These are phyloP conservation scores for Hippophae rhamnoides DNA, from an alignment of 306 rosid genomes.

Conservation along the genomic window DNA sequence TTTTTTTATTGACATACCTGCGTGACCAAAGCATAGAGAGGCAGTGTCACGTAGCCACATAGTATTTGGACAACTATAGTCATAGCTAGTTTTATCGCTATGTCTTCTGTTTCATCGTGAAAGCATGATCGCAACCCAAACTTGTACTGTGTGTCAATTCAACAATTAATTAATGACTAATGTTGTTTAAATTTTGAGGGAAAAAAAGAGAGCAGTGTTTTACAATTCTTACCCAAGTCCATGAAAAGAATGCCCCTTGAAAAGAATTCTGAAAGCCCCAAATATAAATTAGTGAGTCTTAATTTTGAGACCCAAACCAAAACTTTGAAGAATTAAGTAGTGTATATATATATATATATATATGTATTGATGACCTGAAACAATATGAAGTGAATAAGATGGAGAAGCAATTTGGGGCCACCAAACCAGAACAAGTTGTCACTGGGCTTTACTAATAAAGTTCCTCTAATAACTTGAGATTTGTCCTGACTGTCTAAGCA, in stretches of 20 bases:
- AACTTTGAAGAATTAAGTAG: background rate
- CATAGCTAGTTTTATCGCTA: slow-evolving; percentile 30
- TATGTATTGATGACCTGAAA: slow-evolving; percentile 32
- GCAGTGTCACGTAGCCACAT: slow-evolving; percentile 51
- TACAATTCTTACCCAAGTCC: slow-evolving; percentile 46
- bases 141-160: slow-evolving; percentile 23
- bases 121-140: slow-evolving; percentile 57
- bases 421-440: slow-evolving; percentile 48
- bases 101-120: slow-evolving; percentile 33
- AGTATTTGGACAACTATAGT: slow-evolving; percentile 39
- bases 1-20: slow-evolving; percentile 30
- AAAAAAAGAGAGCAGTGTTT: background rate
- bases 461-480: slow-evolving; percentile 42
- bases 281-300: too few relatives aligned
- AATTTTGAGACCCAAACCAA: background rate
- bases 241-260: slow-evolving; percentile 48
- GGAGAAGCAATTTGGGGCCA: slow-evolving; percentile 43
- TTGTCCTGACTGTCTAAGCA: slow-evolving; percentile 44
- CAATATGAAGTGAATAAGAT: slow-evolving; percentile 39
- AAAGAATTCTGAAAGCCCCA: slow-evolving; percentile 48
- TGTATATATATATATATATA: too few relatives aligned
- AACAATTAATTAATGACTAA: background rate
- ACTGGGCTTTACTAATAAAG: slow-evolving; percentile 47
- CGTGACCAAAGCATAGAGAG: slow-evolving; percentile 59
- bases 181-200: background rate